phyloP scores from a whole-genome alignment of 495 filamentous ascomycete genomes.

The Parachaetomium inaequale region DNA sequence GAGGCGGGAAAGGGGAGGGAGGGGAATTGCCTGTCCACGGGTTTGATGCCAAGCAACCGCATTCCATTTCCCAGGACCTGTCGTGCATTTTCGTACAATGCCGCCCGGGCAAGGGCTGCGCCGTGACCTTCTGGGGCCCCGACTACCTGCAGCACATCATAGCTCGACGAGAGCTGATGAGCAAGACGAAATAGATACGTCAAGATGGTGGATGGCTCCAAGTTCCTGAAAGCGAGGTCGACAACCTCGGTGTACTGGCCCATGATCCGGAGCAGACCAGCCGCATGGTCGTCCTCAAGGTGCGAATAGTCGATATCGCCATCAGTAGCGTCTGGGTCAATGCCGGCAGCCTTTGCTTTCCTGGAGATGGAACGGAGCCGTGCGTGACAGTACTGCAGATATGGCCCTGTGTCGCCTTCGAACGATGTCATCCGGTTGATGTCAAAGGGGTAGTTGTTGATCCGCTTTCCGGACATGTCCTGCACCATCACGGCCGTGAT shows the following conservation, averaged over 20 bases:
- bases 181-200: too few relatives aligned
- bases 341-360: conserved; percentile 30
- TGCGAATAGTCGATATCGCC: neutral
- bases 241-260: conserved; percentile 62
- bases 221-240: conserved; percentile 57
- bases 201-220: conserved; percentile 64
- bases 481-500: conserved; percentile 62
- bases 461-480: conserved; percentile 62
- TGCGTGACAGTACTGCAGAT: conserved; percentile 65
- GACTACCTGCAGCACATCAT: too few relatives aligned
- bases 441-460: conserved; percentile 62
- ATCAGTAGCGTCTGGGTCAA: conserved; percentile 32
- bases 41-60: too few relatives aligned
- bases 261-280: conserved; percentile 56
- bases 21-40: too few relatives aligned
- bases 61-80: too few relatives aligned
- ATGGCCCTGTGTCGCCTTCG: conserved; percentile 66
- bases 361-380: conserved; percentile 59
- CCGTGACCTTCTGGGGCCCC: too few relatives aligned
- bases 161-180: too few relatives aligned
- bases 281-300: conserved; percentile 39
- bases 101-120: too few relatives aligned
- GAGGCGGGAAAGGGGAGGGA: too few relatives aligned
- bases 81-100: too few relatives aligned
- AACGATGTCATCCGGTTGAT: conserved; percentile 65